Conservation (phyloP, 441 rosid species). For the Pelargonium citronellum region DNA sequence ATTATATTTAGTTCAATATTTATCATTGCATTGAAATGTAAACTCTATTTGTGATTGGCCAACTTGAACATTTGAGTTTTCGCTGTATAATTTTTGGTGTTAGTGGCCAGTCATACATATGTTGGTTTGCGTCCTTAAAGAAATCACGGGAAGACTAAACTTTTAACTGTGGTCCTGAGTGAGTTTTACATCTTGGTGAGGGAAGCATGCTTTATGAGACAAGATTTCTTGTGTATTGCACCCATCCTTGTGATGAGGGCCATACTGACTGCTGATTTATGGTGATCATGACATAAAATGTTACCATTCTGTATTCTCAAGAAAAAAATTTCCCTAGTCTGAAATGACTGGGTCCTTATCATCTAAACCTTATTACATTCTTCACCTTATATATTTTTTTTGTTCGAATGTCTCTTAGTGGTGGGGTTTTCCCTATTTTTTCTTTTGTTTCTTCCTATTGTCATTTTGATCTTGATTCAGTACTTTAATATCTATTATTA, state of each 20-base stretch:
- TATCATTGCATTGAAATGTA: neutral
- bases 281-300: neutral
- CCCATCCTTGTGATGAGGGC: neutral
- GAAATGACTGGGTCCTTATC: neutral
- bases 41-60: neutral
- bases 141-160: neutral
- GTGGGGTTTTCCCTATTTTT: neutral
- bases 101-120: neutral
- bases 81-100: neutral
- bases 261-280: neutral
- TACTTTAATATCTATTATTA: conserved; percentile 6
- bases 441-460: conserved; percentile 7
- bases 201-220: neutral
- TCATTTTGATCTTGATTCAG: conserved; percentile 4
- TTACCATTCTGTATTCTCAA: neutral
- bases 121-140: neutral
- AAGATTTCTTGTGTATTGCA: neutral
- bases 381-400: neutral
- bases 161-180: neutral
- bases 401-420: neutral
- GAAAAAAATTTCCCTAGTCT: neutral
- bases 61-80: neutral
- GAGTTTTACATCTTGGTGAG: neutral
- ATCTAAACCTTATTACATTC: neutral
- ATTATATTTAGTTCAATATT: neutral